A percentile compares a stretch with the other conserved stretches of the same genome.
phyloP scores from a whole-genome alignment of 768 basidiomycete species.

The Terana coerulea region DNA sequence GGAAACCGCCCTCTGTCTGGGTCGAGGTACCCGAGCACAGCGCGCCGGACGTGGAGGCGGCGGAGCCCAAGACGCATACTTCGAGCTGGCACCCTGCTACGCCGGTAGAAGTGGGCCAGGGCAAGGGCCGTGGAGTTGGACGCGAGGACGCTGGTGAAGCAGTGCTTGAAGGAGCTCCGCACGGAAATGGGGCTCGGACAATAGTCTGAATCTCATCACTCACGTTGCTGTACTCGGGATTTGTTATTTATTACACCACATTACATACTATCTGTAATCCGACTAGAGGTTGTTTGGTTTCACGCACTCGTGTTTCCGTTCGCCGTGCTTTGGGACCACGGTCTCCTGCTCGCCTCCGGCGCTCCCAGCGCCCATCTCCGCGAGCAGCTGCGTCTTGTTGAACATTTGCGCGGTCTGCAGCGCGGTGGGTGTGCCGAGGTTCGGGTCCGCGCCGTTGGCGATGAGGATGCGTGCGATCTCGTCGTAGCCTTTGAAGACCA shows the following conservation, averaged over 20 bases:
- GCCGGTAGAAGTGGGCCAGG: conserved; percentile 22
- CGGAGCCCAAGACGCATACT: conserved; percentile 5
- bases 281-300: too few species aligned
- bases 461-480: conserved; percentile 58
- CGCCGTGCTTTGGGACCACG: not conserved
- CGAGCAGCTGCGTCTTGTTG: conserved; percentile 50
- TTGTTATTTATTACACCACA: not conserved
- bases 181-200: conserved; percentile 62
- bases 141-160: conserved; percentile 60
- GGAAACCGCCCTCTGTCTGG: conserved; percentile 68
- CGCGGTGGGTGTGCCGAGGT: conserved; percentile 62
- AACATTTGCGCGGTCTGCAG: conserved; percentile 71
- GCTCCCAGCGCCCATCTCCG: conserved; percentile 39
- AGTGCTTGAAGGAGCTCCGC: conserved; percentile 67
- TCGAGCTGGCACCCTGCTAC: conserved; percentile 15
- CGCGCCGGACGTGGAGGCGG: not conserved
- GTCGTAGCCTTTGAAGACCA: conserved; percentile 69
- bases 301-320: too few species aligned
- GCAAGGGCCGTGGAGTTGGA: conserved; percentile 50
- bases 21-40: conserved; percentile 27
- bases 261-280: not conserved
- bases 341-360: not conserved
- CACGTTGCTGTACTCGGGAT: not conserved
- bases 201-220: conserved; percentile 6
- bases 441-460: conserved; percentile 53